Conservation (phyloP, 2,329 filamentous ascomycete species). For the Stemphylium lycopersici region DNA sequence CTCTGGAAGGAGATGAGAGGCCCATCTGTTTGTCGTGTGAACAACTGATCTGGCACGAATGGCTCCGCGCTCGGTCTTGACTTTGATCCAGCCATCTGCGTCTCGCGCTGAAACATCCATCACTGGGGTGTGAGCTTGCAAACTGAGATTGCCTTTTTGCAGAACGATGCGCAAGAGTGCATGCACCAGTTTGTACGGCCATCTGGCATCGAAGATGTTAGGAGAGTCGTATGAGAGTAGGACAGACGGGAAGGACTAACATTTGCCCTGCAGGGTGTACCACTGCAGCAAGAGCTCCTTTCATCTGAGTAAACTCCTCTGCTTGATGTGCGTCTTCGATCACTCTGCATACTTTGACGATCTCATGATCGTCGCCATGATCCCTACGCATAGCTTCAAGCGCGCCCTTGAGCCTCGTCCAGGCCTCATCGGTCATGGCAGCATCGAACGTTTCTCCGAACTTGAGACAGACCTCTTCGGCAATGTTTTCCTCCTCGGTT, state of each 20-base stretch:
- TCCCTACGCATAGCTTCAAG: slow-evolving; percentile 15
- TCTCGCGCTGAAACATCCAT: slow-evolving; percentile 12
- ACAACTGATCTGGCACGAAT: slow-evolving; percentile 12
- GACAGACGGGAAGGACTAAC: neutral
- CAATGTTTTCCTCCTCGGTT: slow-evolving; percentile 12
- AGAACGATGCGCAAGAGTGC: slow-evolving; percentile 16
- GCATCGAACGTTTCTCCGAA: slow-evolving; percentile 21
- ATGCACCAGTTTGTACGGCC: slow-evolving; percentile 21
- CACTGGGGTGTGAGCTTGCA: slow-evolving; percentile 15
- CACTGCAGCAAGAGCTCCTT: slow-evolving; percentile 12
- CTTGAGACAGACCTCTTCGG: slow-evolving; percentile 17
- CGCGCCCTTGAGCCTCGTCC: slow-evolving; percentile 15
- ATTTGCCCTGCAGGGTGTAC: slow-evolving; percentile 17
- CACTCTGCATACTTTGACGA: slow-evolving; percentile 11
- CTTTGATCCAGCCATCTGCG: slow-evolving; percentile 7
- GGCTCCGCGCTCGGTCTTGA: slow-evolving; percentile 7
- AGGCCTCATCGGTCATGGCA: slow-evolving; percentile 21
- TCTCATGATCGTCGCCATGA: slow-evolving; percentile 13
- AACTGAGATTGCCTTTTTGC: neutral
- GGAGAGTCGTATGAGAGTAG: neutral
- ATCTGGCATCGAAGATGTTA: slow-evolving; percentile 4
- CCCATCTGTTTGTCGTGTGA: slow-evolving; percentile 19
- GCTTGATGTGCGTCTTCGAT: slow-evolving; percentile 4
- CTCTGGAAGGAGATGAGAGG: slow-evolving; percentile 17
- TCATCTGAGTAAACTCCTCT: slow-evolving; percentile 19